These are phyloP conservation scores for Cochlearia excelsa DNA, from an alignment of 345 rosid species.

Conservation along the genomic window DNA sequence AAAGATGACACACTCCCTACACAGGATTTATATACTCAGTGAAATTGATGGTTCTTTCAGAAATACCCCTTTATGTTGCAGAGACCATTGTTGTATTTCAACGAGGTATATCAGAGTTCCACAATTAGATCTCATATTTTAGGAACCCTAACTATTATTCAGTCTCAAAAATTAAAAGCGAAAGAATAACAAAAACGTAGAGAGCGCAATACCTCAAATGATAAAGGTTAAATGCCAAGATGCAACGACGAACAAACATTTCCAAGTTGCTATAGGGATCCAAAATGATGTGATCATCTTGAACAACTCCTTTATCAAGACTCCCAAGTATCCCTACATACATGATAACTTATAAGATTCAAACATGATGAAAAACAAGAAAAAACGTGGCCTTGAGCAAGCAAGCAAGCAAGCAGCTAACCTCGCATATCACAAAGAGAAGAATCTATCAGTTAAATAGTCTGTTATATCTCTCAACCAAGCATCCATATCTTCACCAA, in stretches of 20 bases:
- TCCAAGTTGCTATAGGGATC: constrained; percentile 83
- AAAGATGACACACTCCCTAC: constrained; percentile 90
- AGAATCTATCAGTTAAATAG: constrained; percentile 56
- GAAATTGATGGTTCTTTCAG: too few species aligned
- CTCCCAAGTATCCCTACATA: constrained; percentile 67
- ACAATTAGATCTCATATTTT: constrained; percentile 4
- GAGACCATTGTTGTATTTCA: too few species aligned
- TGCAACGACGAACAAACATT: constrained; percentile 83
- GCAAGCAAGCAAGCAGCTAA: constrained; percentile 38
- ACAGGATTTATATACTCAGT: constrained; percentile 30
- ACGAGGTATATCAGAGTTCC: too few species aligned
- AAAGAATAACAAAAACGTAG: too few species aligned
- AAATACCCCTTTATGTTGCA: too few species aligned
- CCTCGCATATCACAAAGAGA: constrained; percentile 82
- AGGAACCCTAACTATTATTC: neutral
- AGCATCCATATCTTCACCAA: constrained; percentile 57
- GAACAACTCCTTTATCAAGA: constrained; percentile 58
- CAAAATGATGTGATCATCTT: constrained; percentile 76
- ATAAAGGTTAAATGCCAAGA: constrained; percentile 69
- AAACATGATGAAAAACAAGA: constrained; percentile 11
- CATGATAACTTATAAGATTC: constrained; percentile 9
- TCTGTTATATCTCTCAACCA: constrained; percentile 76
- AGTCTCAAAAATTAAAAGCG: too few species aligned
- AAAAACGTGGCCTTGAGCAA: neutral
- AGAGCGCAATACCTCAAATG: constrained; percentile 66